Percentiles rank a stretch among this genome's conserved stretches.
phyloP scores from a whole-genome alignment of 208 protist genomes.

The Wallacemonas sp. region DNA sequence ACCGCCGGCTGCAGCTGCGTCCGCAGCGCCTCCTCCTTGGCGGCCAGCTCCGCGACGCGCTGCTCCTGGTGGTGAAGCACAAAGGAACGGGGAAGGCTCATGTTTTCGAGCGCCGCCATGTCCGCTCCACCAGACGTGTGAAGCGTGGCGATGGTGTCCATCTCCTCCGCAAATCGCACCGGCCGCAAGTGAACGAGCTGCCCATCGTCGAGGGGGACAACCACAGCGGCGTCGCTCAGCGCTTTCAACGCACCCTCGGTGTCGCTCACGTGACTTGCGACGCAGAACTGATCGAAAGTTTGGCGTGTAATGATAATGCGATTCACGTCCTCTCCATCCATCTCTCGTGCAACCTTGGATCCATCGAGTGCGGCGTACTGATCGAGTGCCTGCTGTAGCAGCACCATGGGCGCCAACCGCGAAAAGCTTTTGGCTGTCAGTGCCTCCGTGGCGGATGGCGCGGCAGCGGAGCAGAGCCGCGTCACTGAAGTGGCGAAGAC shows the following conservation, averaged over 20 bases:
- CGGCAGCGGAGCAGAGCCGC: background rate
- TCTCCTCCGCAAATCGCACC: slow-evolving; percentile 45
- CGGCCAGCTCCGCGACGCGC: slow-evolving; percentile 28
- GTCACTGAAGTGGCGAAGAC: background rate
- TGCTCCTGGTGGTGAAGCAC: slow-evolving; percentile 38
- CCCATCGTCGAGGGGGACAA: slow-evolving; percentile 53
- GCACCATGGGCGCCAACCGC: slow-evolving; percentile 39
- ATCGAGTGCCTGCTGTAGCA: slow-evolving; percentile 50
- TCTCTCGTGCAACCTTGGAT: slow-evolving; percentile 8
- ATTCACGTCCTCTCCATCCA: slow-evolving; percentile 10
- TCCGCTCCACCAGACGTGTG: background rate
- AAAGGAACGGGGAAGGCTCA: slow-evolving; percentile 16
- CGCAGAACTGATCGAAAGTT: slow-evolving; percentile 55
- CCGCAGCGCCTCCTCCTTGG: slow-evolving; percentile 37
- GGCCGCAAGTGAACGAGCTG: slow-evolving; percentile 57
- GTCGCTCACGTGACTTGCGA: slow-evolving; percentile 45
- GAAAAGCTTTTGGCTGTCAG: slow-evolving; percentile 30
- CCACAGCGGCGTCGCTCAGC: slow-evolving; percentile 44
- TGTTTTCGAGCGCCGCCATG: background rate
- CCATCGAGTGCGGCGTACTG: slow-evolving; percentile 38
- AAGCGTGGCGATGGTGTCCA: slow-evolving; percentile 1
- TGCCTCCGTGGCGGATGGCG: background rate
- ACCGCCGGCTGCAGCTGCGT: slow-evolving; percentile 41
- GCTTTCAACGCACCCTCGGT: slow-evolving; percentile 31
- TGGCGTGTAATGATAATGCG: slow-evolving; percentile 49